Percentiles rank a stretch among this genome's conserved stretches.
Evolutionary conservation across 2,329 filamentous ascomycete genomes (phyloP).

Genomic region (Alternaria consortialis): DNA sequence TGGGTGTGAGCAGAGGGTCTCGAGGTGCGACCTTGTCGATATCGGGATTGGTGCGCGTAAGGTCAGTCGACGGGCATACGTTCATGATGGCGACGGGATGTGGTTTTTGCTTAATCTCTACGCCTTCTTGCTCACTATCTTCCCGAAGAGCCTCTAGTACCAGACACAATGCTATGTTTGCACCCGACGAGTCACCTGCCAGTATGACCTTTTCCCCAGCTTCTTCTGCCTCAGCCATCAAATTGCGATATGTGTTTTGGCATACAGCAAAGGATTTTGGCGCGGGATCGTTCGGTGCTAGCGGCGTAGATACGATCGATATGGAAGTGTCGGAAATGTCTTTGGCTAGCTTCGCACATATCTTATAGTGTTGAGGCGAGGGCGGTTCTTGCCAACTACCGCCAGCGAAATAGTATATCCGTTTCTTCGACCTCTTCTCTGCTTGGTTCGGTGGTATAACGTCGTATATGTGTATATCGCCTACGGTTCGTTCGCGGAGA

Average conservation of each 20-base stretch:
- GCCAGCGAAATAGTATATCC: slow-evolving; percentile 65
- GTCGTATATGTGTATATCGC: slow-evolving; percentile 59
- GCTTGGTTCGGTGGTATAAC: slow-evolving; percentile 36
- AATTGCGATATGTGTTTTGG: slow-evolving; percentile 54
- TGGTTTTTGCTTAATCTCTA: slow-evolving; percentile 15
- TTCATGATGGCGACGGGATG: slow-evolving; percentile 54
- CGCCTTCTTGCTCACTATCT: slow-evolving; percentile 24
- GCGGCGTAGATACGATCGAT: slow-evolving; percentile 62
- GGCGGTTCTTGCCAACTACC: slow-evolving; percentile 66
- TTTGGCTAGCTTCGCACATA: slow-evolving; percentile 58
- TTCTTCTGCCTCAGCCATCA: slow-evolving; percentile 53
- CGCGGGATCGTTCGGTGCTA: slow-evolving; percentile 64
- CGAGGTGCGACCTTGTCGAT: slow-evolving; percentile 52
- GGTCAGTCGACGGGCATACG: slow-evolving; percentile 61
- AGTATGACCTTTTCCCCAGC: slow-evolving; percentile 58
- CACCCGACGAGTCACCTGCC: slow-evolving; percentile 65
- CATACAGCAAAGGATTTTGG: slow-evolving; percentile 59
- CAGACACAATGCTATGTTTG: slow-evolving; percentile 60
- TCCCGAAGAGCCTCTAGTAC: slow-evolving; percentile 51
- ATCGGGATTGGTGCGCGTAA: slow-evolving; percentile 57
- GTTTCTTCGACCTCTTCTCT: slow-evolving; percentile 31
- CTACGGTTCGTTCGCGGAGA: slow-evolving; percentile 53
- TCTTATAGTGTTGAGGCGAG: slow-evolving; percentile 61
- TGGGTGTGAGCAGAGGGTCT: slow-evolving; percentile 59
- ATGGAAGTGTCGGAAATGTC: slow-evolving; percentile 55